Conservation (phyloP, 2,329 filamentous ascomycete genomes). For the Curvularia eragrostidis region DNA sequence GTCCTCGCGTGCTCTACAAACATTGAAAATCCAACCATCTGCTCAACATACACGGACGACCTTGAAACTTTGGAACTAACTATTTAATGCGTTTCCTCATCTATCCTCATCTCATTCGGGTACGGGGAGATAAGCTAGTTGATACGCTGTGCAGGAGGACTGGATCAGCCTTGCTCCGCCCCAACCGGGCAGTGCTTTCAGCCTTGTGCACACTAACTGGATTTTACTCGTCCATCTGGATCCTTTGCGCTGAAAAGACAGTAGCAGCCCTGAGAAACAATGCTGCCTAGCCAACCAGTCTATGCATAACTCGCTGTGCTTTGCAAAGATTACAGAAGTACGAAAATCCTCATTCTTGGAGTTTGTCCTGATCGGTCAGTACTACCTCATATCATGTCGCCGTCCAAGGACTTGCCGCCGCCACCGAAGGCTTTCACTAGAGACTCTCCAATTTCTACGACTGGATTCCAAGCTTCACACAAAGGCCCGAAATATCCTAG, state of each 20-base stretch:
- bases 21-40: no score
- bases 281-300: neutral
- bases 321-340: neutral
- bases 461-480: neutral
- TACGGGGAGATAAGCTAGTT: neutral
- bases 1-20: no score
- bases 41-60: no score
- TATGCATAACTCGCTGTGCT: neutral
- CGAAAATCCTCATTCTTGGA: no score
- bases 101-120: neutral
- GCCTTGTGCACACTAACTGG: neutral
- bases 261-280: neutral
- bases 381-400: neutral
- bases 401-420: neutral
- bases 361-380: neutral
- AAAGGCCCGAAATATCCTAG: neutral
- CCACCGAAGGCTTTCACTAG: neutral
- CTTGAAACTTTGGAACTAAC: no score
- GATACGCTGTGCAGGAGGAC: neutral
- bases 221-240: neutral
- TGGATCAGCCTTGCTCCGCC: constrained; percentile 1
- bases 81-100: neutral
- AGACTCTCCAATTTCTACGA: neutral
- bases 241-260: neutral
- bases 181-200: neutral